Base-by-base conservation (phyloP, 345 rosid genomes). In the Pistacia integerrima region DNA sequence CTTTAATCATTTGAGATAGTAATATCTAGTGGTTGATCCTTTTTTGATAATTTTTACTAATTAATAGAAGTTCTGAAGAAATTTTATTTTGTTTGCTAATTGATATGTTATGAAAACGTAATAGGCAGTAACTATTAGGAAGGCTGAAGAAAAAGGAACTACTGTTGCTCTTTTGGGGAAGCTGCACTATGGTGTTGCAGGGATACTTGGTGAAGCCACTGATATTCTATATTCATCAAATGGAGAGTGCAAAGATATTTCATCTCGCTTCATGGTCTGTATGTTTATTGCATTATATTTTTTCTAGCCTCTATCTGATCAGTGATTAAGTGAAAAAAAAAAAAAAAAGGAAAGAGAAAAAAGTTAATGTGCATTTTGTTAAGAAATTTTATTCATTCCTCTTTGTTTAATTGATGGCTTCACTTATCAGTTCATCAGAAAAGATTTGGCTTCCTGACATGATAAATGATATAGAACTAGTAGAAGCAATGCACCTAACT, bases 111-210 rank as follows among this genome's bases (percentile, higher is more conserved):
- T 28, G 25, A 28, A 69, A 63, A 60, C 41, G 67, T 35, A 57
- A 60, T 74, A 93, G 97, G 91, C 88, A 78, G 91, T 82, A 13
- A 83, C 88, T 51, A 80, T 83, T 17, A 89, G 78, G 82, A 91
- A 67, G 60, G 98, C 94, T 66, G 98, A 93, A 84, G 89, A 87
- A 85, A 85, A 71, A 54, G 84, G 90, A 61, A 79, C 79, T 62
- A 85, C 88, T 22, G 78, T 74, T 62, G 80, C 83, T 63, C 87
- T 90, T 69, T 78, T 91, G 87, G 86, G 91, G 8, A 90, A 91
- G 85, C 85, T 93, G 67, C 98, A 93, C 83, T 77, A 74, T 63
- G 97, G 98, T 28, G 80, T 89, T 67, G 71, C 85, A 14, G 90
- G 86, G 73, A 79, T 88, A 66, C 88, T 88, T 38, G 72, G 67